Base-by-base conservation (phyloP, 345 rosid genomes). In the Psidium guajava region DNA sequence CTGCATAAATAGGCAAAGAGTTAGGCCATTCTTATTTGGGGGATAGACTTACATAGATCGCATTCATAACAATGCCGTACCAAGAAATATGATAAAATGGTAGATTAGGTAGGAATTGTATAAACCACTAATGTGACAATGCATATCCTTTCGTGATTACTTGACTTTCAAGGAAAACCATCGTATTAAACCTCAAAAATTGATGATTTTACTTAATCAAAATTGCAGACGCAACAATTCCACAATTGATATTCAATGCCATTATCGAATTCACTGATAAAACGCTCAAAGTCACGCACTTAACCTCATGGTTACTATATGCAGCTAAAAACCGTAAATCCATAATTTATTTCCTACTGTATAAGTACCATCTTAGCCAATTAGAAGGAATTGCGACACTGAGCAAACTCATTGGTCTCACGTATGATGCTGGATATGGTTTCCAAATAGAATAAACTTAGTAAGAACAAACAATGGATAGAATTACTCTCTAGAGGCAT, bases 181-280 rank as follows among this genome's bases (percentile, higher is more conserved):
- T 59, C 13, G 0, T 27, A 59, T 27, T 1, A 9, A 27, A 59
- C 9, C 73, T 59, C 20, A 59, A 14, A 59, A 20, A n/a, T 6
- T 42, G 44, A 42, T 6, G 44, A 42, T 42, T 42, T 42, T 4
- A 0, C 3, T 42, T 64, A 8, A 64, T 32, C 22, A 4, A 64
- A 64, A 64, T 64, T 16, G 1, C 5, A 5, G 0, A 32, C 0
- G 24, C 1, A 0, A 0, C 44, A 8, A 8, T 64, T 32, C 3
- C 0, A 64, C 0, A 1, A 4, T 0, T 2, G 6, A 64, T 32
- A 64, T 64, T 32, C 22, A 7, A 64, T 64, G 6, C 2, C 44
- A 2, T 16, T 28, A 64, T 64, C 3, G 44, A 64, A 32, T 32
- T 28, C 5, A 0, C 6, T 1, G 1, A 32, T 8, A 16, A 61